Evolutionary conservation across 345 rosid species (phyloP).

Genomic region (Eucalyptus caleyi): DNA sequence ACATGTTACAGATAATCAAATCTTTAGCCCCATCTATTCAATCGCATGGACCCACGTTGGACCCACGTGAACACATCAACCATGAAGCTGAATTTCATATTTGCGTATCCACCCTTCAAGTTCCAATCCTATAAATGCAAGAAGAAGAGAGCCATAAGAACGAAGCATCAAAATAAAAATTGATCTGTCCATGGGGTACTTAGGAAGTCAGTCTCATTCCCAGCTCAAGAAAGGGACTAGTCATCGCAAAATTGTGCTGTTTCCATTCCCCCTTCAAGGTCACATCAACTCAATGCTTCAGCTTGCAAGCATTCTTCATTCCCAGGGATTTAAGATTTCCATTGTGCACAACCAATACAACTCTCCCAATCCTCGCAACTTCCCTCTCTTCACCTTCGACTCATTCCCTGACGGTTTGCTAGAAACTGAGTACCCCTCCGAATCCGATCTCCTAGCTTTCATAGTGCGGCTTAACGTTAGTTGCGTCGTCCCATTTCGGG

Average conservation of each 20-base stretch:
- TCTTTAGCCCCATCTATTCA: neutral
- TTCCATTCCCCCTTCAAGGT: constrained; percentile 49
- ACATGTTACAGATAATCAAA: neutral
- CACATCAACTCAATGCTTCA: constrained; percentile 57
- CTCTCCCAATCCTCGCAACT: constrained; percentile 28
- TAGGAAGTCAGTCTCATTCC: neutral
- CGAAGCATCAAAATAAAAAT: neutral
- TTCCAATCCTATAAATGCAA: neutral
- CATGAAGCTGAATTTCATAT: neutral
- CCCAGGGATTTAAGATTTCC: constrained; percentile 42
- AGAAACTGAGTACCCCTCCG: neutral
- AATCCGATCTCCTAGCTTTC: neutral
- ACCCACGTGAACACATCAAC: neutral
- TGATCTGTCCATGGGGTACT: neutral
- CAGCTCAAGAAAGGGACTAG: neutral
- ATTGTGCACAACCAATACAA: constrained; percentile 39
- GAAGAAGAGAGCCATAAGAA: neutral
- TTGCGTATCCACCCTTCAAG: neutral
- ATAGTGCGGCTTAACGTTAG: constrained; percentile 10
- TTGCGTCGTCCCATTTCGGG: constrained; percentile 19
- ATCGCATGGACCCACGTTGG: neutral
- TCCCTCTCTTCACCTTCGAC: constrained; percentile 36
- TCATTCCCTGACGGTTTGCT: constrained; percentile 14
- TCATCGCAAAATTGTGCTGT: constrained; percentile 16
- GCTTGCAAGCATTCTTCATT: constrained; percentile 38